Evolutionary conservation across 805 yeast species (phyloP).

Genomic region (Kazachstania taianensis): DNA sequence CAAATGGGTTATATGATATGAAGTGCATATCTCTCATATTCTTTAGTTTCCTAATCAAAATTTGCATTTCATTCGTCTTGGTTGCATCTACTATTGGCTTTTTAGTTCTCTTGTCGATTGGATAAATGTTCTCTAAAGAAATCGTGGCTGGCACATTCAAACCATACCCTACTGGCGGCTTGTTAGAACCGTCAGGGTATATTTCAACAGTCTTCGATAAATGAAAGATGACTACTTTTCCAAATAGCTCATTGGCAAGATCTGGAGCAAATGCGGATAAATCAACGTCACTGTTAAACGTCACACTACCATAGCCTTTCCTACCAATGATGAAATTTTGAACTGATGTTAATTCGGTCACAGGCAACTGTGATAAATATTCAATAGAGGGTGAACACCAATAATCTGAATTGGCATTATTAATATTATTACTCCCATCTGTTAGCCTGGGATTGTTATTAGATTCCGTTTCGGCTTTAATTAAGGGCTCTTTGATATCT

Average conservation of each 20-base stretch:
- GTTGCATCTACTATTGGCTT: slow-evolving; percentile 24
- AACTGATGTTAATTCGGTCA: slow-evolving; percentile 42
- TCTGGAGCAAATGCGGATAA: slow-evolving; percentile 40
- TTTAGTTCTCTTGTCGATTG: slow-evolving; percentile 30
- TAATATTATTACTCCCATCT: not conserved
- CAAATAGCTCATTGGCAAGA: slow-evolving; percentile 29
- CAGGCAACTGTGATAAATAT: slow-evolving; percentile 36
- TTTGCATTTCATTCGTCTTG: slow-evolving; percentile 34
- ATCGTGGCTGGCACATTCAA: slow-evolving; percentile 70
- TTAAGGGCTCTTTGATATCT: not conserved
- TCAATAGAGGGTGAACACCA: slow-evolving; percentile 64
- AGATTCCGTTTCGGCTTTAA: not conserved
- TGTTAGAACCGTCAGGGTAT: slow-evolving; percentile 42
- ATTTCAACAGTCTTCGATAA: slow-evolving; percentile 45
- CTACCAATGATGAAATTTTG: slow-evolving; percentile 63
- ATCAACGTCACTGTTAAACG: slow-evolving; percentile 61
- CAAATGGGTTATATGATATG: slow-evolving; percentile 66
- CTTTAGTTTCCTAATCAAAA: slow-evolving; percentile 42
- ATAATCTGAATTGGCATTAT: slow-evolving; percentile 32
- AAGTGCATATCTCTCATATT: slow-evolving; percentile 63
- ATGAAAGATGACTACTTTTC: slow-evolving; percentile 38
- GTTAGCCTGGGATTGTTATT: no score
- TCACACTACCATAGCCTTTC: slow-evolving; percentile 55
- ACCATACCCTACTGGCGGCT: slow-evolving; percentile 59
- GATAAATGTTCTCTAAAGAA: slow-evolving; percentile 52